A percentile compares a stretch with the other conserved stretches of the same genome.
These are phyloP conservation scores for Backusella luteola DNA, from an alignment of 192 early-diverging fungal genomes.

Conservation along the genomic window DNA sequence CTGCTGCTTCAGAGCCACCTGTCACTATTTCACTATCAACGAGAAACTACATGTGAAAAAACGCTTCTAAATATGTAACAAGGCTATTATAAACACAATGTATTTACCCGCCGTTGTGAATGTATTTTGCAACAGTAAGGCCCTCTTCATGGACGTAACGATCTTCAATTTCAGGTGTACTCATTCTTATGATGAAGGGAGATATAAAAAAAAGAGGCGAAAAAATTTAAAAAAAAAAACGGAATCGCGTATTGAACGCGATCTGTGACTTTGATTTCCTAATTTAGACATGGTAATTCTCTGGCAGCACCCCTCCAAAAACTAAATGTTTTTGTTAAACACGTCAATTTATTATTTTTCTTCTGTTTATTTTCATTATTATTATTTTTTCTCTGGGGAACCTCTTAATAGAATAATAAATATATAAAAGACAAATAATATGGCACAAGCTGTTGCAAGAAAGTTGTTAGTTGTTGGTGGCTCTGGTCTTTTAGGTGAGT, in stretches of 20 bases:
- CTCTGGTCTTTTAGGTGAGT: slow-evolving; percentile 57
- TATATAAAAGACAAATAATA: neutral
- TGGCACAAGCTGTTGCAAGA: slow-evolving; percentile 22
- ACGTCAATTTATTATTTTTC: neutral
- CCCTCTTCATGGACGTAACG: neutral
- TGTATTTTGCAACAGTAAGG: neutral
- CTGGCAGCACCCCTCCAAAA: neutral
- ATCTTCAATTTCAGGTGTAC: neutral
- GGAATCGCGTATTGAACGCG: neutral
- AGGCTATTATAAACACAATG: neutral
- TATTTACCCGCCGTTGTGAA: slow-evolving; percentile 3
- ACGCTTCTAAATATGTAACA: neutral
- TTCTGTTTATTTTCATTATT: neutral
- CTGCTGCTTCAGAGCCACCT: neutral
- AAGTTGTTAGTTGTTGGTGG: slow-evolving; percentile 64
- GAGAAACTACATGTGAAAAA: neutral
- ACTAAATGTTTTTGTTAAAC: neutral
- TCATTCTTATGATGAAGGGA: neutral
- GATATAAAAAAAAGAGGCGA: neutral
- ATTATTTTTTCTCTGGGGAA: neutral
- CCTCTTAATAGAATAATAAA: neutral
- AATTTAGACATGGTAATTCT: neutral
- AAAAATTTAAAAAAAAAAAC: neutral
- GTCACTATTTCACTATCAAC: slow-evolving; percentile 2
- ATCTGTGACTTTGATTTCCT: neutral